phyloP scores from a whole-genome alignment of 306 rosid species.

The Vicia faba region DNA sequence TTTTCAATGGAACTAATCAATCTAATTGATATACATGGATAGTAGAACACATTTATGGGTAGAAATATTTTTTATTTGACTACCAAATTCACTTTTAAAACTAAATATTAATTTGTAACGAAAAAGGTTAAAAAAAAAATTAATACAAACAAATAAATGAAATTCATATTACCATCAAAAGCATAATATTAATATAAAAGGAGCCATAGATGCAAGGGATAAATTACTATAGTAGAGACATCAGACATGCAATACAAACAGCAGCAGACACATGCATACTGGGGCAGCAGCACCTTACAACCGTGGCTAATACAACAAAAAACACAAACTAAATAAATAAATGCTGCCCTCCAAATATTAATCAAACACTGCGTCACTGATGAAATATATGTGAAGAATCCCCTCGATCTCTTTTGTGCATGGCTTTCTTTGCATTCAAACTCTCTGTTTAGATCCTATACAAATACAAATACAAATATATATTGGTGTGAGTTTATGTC shows the following conservation, averaged over 20 bases:
- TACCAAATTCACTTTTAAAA: neutral
- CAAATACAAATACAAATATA: neutral
- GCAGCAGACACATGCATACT: conserved; percentile 9
- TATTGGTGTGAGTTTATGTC: conserved; percentile 9
- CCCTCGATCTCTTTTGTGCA: neutral
- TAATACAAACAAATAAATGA: neutral
- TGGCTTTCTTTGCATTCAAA: conserved; percentile 28
- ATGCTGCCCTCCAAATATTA: conserved; percentile 16
- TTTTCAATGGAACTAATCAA: no score
- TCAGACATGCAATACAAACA: conserved; percentile 27
- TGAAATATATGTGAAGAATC: conserved; percentile 8
- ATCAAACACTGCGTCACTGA: neutral
- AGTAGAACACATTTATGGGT: no score
- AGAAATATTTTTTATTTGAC: neutral
- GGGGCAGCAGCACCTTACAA: conserved; percentile 35
- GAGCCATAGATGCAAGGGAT: neutral
- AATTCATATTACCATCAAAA: neutral
- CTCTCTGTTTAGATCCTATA: conserved; percentile 34
- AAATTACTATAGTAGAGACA: conserved; percentile 5
- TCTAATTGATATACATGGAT: no score
- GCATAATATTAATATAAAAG: neutral
- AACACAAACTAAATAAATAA: conserved; percentile 15
- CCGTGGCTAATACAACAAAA: conserved; percentile 28
- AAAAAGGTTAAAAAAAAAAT: neutral
- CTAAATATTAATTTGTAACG: neutral